These are phyloP conservation scores for Trypanosoma conorhini DNA, from an alignment of 208 protist species.

Conservation along the genomic window DNA sequence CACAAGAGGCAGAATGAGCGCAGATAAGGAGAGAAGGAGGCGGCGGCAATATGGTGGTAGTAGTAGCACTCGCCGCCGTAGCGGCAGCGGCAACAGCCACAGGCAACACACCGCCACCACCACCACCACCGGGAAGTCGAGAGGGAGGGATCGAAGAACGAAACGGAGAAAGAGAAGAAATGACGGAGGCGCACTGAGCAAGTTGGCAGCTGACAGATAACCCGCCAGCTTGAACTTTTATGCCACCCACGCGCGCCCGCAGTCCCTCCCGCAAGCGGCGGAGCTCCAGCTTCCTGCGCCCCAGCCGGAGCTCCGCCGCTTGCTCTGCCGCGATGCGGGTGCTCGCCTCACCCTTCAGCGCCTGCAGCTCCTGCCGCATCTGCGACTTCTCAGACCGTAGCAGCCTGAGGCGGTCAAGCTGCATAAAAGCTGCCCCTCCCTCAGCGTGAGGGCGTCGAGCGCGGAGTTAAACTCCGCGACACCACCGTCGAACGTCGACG, in stretches of 20 bases:
- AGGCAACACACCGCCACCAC: too few relatives aligned
- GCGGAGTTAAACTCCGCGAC: slow-evolving; percentile 16
- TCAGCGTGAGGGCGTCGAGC: slow-evolving; percentile 13
- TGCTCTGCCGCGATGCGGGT: slow-evolving; percentile 1
- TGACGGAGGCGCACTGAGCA: too few relatives aligned
- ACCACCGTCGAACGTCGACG: slow-evolving; percentile 3
- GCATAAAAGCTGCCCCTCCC: slow-evolving; percentile 1
- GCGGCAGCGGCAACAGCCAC: too few relatives aligned
- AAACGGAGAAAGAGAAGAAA: too few relatives aligned
- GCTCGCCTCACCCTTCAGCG: slow-evolving; percentile 6
- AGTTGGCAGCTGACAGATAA: too few relatives aligned
- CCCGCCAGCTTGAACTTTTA: too few relatives aligned
- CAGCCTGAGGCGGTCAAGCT: slow-evolving; percentile 13
- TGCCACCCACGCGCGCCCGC: neutral
- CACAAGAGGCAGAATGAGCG: neutral
- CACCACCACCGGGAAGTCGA: too few relatives aligned
- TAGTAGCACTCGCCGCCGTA: too few relatives aligned
- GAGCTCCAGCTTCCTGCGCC: slow-evolving; percentile 26
- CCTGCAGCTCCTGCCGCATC: slow-evolving; percentile 12
- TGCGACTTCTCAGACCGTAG: neutral
- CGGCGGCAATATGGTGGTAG: too few relatives aligned
- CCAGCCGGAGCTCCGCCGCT: slow-evolving; percentile 20
- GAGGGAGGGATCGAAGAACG: too few relatives aligned
- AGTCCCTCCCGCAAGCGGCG: slow-evolving; percentile 21
- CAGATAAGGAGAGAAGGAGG: too few relatives aligned